Base-by-base conservation (phyloP, 805 yeast species). In the Millerago galiae region DNA sequence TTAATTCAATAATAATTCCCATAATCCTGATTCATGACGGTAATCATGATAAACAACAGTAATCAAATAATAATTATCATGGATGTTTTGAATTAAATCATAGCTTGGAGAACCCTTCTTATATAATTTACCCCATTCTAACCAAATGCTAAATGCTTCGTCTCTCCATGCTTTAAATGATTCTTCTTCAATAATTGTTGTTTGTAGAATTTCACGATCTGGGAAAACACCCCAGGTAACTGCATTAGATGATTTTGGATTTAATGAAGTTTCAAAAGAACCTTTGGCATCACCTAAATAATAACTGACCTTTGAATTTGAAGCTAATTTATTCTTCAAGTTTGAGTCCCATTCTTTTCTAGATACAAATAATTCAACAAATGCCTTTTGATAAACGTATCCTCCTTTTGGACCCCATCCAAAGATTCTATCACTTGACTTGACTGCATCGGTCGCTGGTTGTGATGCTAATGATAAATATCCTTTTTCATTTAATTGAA, bases 141-240 rank as follows among this genome's bases (percentile, higher is more conserved):
- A 65, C 93, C 97, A 86, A 46, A 93, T 83, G 44, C 78, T 73
- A 63, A 88, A 93, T 1, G 96, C 95, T 61, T 93, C 99, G 55
- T 90, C 97, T 52, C 83, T 77, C 99, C 99, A 93, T 0, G 96
- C 96, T 51, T 77, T 76, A 68, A 93, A 91, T 2, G 97, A 87
- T 53, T 89, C 96, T 52, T 79, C 84, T 58, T 90, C 96, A 43
- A 93, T 81, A 47, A 90, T 83, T 0, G 99, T 93, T 0, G 97
- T 85, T 62, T 90, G 97, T 30, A 88, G 76, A 30, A 89, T 81
- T 58, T 88, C 96, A 49, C 89, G 77, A 61, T 82, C 82, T 8
- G 95, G 95, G 72, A 93, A 91, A 3, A 85, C 95, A 48, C 98
- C 99, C 99, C 99, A 93, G 1, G 99, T 93, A 8, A 93, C 95